These are phyloP conservation scores for Blastomyces gilchristii DNA, from an alignment of 2,329 filamentous ascomycete genomes.

Conservation along the genomic window DNA sequence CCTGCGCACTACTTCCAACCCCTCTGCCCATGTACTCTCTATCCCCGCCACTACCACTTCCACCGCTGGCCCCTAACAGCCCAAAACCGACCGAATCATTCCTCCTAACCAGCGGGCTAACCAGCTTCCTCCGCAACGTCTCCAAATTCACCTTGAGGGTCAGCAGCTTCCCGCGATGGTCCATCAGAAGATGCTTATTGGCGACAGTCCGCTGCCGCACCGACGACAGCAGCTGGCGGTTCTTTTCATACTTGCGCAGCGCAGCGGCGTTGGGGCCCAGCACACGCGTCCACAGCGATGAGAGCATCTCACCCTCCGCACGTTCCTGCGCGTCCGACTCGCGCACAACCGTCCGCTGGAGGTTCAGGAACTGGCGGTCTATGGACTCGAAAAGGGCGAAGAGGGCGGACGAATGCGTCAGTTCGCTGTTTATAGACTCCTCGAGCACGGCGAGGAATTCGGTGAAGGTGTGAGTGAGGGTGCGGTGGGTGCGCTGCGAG, in stretches of 20 bases:
- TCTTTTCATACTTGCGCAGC: slow-evolving; percentile 86
- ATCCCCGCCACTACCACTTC: slow-evolving; percentile 5
- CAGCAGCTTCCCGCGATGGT: slow-evolving; percentile 75
- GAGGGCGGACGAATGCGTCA: slow-evolving; percentile 67
- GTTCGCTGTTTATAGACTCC: slow-evolving; percentile 75
- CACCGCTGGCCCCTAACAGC: slow-evolving; percentile 22
- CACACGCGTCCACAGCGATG: slow-evolving; percentile 74
- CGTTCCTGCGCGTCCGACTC: slow-evolving; percentile 74
- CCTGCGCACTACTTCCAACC: slow-evolving; percentile 15
- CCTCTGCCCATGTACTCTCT: slow-evolving; percentile 20
- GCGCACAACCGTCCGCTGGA: slow-evolving; percentile 73
- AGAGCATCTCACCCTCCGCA: slow-evolving; percentile 68
- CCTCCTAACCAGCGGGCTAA: slow-evolving; percentile 69
- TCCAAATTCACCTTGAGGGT: slow-evolving; percentile 81
- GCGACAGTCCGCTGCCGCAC: slow-evolving; percentile 73
- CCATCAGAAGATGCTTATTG: slow-evolving; percentile 77
- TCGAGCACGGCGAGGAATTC: slow-evolving; percentile 82
- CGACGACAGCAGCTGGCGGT: slow-evolving; percentile 65
- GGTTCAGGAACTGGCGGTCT: slow-evolving; percentile 79
- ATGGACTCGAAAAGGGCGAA: slow-evolving; percentile 88
- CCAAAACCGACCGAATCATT: slow-evolving; percentile 42
- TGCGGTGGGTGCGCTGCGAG: slow-evolving; percentile 67
- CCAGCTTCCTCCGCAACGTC: slow-evolving; percentile 68
- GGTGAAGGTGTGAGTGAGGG: slow-evolving; percentile 76
- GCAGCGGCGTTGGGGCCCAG: slow-evolving; percentile 64